phyloP scores from a whole-genome alignment of 495 filamentous ascomycete genomes.

The Immersiella caudata region DNA sequence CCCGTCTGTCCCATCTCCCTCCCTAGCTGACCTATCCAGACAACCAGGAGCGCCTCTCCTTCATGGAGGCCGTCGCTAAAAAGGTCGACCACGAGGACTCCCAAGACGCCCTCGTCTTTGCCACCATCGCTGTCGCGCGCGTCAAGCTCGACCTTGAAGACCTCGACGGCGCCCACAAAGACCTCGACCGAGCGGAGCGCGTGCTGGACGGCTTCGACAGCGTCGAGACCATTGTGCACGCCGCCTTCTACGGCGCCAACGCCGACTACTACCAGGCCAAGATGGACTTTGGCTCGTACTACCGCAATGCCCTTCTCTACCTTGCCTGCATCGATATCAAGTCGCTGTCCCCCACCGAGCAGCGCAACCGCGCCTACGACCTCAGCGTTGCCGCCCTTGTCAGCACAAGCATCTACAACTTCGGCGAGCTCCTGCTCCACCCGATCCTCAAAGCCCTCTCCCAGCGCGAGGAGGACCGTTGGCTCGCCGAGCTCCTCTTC shows the following conservation, averaged over 20 bases:
- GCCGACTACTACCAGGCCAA: conserved; percentile 94
- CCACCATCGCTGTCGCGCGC: conserved; percentile 84
- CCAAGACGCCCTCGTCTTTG: conserved; percentile 96
- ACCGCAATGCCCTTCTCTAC: conserved; percentile 96
- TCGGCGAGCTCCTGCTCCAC: conserved; percentile 96
- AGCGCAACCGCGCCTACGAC: conserved; percentile 82
- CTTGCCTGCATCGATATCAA: conserved; percentile 91
- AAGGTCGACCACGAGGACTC: conserved; percentile 91
- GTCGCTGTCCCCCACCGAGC: conserved; percentile 70
- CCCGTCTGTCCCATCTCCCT: background rate
- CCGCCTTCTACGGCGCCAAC: conserved; percentile 93
- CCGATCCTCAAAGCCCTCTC: conserved; percentile 86
- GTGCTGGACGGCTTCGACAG: conserved; percentile 91
- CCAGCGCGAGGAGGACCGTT: conserved; percentile 60
- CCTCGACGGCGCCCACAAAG: conserved; percentile 74
- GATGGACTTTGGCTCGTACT: conserved; percentile 90
- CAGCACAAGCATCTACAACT: conserved; percentile 97
- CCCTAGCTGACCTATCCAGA: conserved; percentile 51
- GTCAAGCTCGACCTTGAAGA: conserved; percentile 80
- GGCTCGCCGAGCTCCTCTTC: conserved; percentile 92
- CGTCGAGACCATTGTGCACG: conserved; percentile 95
- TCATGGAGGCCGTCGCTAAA: conserved; percentile 79
- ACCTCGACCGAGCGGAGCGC: conserved; percentile 83
- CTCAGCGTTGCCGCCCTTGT: conserved; percentile 89
- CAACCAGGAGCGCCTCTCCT: conserved; percentile 82